These are phyloP conservation scores for Dalbergia cultrata DNA, from an alignment of 306 rosid genomes.

Conservation along the genomic window DNA sequence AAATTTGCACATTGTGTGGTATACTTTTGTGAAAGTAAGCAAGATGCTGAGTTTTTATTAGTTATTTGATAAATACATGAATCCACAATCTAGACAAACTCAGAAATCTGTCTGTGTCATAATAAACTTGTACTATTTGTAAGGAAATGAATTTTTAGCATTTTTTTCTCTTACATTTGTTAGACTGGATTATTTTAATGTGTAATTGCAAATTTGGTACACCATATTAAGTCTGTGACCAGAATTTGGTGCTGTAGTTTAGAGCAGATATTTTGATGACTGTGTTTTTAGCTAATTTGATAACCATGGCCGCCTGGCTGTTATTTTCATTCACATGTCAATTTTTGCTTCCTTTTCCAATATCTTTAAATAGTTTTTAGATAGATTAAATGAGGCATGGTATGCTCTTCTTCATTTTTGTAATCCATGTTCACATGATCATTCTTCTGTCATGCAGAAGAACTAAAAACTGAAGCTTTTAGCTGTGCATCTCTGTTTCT, in stretches of 20 bases:
- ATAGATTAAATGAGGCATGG: background rate
- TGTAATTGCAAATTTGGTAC: slow-evolving; percentile 15
- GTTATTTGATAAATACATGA: slow-evolving; percentile 1
- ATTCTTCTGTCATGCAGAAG: slow-evolving; percentile 7
- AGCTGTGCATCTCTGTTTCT: background rate
- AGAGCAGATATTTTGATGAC: background rate
- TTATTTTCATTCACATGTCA: slow-evolving; percentile 27
- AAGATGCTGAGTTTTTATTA: background rate
- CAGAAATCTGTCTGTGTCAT: background rate
- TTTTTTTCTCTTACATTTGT: slow-evolving; percentile 6
- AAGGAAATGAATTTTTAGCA: background rate
- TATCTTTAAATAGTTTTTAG: slow-evolving; percentile 25
- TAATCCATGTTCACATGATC: slow-evolving; percentile 23
- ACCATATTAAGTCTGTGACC: slow-evolving; percentile 1
- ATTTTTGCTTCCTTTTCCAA: slow-evolving; percentile 9
- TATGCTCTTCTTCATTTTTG: slow-evolving; percentile 22
- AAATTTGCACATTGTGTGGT: background rate
- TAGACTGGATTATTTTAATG: slow-evolving; percentile 9
- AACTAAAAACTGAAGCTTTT: background rate
- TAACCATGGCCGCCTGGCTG: background rate
- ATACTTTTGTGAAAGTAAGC: slow-evolving; percentile 10
- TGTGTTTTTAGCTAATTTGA: slow-evolving; percentile 9
- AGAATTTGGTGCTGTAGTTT: background rate
- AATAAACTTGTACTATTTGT: slow-evolving; percentile 4
- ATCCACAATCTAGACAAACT: background rate